These are phyloP conservation scores for Cylindrotheca closterium DNA, from an alignment of 108 stramenopile genomes.

Conservation along the genomic window DNA sequence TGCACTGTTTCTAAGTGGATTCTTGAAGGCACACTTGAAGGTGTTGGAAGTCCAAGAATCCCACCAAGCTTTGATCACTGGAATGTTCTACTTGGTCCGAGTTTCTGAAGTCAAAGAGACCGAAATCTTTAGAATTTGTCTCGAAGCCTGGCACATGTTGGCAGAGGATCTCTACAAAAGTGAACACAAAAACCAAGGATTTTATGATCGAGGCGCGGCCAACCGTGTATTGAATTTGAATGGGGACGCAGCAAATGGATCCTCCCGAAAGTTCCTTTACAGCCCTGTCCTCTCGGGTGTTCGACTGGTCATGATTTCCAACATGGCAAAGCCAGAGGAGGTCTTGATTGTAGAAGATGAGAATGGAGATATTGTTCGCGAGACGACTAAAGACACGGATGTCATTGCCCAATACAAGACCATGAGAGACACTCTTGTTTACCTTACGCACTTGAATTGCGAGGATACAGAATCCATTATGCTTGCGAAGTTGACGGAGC, in stretches of 20 bases:
- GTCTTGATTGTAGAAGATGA: conserved; percentile 99
- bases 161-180: conserved; percentile 94
- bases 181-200: conserved; percentile 38
- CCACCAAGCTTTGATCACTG: conserved; percentile 81
- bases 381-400: conserved; percentile 97
- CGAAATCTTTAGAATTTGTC: conserved; percentile 98
- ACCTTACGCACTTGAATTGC: conserved; percentile 97
- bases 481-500: conserved; percentile 95
- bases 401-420: conserved; percentile 99
- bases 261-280: conserved; percentile 80
- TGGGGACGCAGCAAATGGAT: conserved; percentile 20
- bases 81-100: conserved; percentile 92
- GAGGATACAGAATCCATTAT: conserved; percentile 98
- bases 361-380: conserved; percentile 96
- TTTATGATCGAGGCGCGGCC: conserved; percentile 33
- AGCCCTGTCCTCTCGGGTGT: conserved; percentile 86
- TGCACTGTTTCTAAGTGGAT: conserved; percentile 93
- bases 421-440: conserved; percentile 97
- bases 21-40: conserved; percentile 88
- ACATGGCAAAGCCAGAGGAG: conserved; percentile 99
- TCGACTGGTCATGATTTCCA: conserved; percentile 94
- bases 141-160: conserved; percentile 97
- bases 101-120: conserved; percentile 95
- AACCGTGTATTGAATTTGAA: conserved; percentile 61
- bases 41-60: conserved; percentile 87